Evolutionary conservation across 495 filamentous ascomycete species (phyloP).

Genomic region (Geopyxis carbonaria): DNA sequence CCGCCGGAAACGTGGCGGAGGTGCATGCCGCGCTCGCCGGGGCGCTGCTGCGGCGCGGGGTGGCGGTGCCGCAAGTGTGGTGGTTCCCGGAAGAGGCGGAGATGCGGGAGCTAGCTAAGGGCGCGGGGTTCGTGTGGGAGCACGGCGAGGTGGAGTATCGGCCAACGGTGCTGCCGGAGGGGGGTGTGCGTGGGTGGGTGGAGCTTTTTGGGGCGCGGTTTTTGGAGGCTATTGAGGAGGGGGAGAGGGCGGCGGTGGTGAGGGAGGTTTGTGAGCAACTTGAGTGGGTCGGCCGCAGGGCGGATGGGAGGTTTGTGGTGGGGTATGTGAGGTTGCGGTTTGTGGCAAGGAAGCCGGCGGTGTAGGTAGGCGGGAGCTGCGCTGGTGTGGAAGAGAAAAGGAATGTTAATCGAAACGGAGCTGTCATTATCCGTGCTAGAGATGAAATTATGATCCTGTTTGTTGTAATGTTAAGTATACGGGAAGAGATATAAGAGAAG

Average conservation of each 20-base stretch:
- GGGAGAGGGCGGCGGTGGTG: constrained; percentile 37
- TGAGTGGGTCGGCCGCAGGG: constrained; percentile 35
- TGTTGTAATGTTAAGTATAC: too few relatives aligned
- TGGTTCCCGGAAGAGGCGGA: constrained; percentile 48
- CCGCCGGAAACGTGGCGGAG: constrained; percentile 51
- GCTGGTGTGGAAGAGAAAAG: background rate
- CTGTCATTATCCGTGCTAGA: background rate
- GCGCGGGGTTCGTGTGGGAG: constrained; percentile 43
- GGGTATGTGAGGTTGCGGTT: constrained; percentile 59
- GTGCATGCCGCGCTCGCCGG: constrained; percentile 40
- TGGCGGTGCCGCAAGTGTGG: constrained; percentile 42
- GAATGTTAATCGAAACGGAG: background rate
- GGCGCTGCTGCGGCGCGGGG: constrained; percentile 35
- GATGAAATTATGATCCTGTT: too few relatives aligned
- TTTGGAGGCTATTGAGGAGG: constrained; percentile 35
- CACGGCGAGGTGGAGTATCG: constrained; percentile 46
- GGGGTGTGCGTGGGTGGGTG: constrained; percentile 55
- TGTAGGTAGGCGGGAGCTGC: too few relatives aligned
- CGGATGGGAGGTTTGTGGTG: constrained; percentile 42
- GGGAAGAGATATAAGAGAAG: too few relatives aligned
- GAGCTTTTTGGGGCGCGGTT: constrained; percentile 38
- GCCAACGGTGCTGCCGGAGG: constrained; percentile 40
- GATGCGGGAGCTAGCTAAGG: constrained; percentile 35
- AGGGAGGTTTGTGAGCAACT: constrained; percentile 41
- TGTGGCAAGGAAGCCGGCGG: constrained; percentile 35